These are phyloP conservation scores for Tillandsia leiboldiana DNA, from an alignment of 176 grass and related monocot species.

Conservation along the genomic window DNA sequence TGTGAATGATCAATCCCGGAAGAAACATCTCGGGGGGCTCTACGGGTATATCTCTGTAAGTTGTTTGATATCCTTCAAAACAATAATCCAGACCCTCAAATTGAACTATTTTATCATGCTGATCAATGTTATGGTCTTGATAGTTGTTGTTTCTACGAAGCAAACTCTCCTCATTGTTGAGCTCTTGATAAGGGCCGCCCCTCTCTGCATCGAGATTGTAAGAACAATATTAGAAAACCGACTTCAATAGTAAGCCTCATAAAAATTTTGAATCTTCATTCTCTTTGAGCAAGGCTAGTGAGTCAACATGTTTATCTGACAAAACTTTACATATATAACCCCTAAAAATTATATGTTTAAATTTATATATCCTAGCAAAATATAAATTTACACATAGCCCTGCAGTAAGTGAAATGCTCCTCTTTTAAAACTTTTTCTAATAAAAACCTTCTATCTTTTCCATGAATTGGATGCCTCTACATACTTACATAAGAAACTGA, in stretches of 20 bases:
- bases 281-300: background rate
- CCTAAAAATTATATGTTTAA: no score
- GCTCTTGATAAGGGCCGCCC: constrained; percentile 22
- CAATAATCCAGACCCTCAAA: constrained; percentile 30
- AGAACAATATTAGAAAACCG: no score
- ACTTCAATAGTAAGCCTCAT: background rate
- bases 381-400: no score
- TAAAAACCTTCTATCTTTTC: background rate
- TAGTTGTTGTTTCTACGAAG: constrained; percentile 3
- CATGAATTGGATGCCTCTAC: background rate
- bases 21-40: constrained; percentile 89
- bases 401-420: no score
- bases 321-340: background rate
- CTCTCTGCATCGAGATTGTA: constrained; percentile 13
- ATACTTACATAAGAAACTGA: no score
- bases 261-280: constrained; percentile 3
- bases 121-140: constrained; percentile 20
- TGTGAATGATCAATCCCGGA: constrained; percentile 65
- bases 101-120: constrained; percentile 26
- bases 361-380: no score
- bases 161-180: constrained; percentile 25
- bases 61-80: constrained; percentile 22
- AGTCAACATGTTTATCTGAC: constrained; percentile 1
- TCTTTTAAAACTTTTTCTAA: background rate
- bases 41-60: constrained; percentile 43